phyloP scores from a whole-genome alignment of 306 rosid genomes.

The Quercus variabilis region DNA sequence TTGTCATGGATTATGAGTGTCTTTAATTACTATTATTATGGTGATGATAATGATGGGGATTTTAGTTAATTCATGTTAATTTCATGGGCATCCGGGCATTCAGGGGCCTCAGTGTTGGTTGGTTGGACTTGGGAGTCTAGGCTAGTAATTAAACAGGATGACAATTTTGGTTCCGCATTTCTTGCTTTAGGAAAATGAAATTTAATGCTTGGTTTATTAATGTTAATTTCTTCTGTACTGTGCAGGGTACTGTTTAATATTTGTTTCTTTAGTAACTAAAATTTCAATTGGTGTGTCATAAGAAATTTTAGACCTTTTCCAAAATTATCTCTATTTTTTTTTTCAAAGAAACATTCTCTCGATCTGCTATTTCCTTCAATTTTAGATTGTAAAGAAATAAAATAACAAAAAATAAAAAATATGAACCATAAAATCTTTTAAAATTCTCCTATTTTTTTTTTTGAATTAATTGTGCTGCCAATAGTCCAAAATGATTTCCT shows the following conservation, averaged over 20 bases:
- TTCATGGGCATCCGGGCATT: neutral
- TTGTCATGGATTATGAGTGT: conserved; percentile 8
- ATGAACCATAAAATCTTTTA: neutral
- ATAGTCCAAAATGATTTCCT: too few species aligned
- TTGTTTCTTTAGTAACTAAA: too few species aligned
- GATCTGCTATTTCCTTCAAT: too few species aligned
- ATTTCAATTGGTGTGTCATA: too few species aligned
- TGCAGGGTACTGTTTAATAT: too few species aligned
- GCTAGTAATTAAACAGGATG: neutral
- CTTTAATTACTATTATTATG: neutral
- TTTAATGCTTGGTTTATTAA: neutral
- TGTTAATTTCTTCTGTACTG: neutral
- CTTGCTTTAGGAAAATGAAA: neutral
- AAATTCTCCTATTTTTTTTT: too few species aligned
- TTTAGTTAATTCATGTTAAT: neutral
- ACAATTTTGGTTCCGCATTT: neutral
- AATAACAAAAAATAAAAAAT: neutral
- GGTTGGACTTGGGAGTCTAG: neutral
- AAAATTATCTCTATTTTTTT: too few species aligned
- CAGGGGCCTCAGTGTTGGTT: neutral
- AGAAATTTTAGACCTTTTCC: too few species aligned
- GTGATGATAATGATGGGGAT: neutral
- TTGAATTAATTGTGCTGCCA: too few species aligned
- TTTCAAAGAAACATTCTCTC: too few species aligned
- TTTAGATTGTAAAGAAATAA: neutral